Evolutionary conservation across 1,139 yeast genomes (phyloP).

Genomic region (Candida sp.): DNA sequence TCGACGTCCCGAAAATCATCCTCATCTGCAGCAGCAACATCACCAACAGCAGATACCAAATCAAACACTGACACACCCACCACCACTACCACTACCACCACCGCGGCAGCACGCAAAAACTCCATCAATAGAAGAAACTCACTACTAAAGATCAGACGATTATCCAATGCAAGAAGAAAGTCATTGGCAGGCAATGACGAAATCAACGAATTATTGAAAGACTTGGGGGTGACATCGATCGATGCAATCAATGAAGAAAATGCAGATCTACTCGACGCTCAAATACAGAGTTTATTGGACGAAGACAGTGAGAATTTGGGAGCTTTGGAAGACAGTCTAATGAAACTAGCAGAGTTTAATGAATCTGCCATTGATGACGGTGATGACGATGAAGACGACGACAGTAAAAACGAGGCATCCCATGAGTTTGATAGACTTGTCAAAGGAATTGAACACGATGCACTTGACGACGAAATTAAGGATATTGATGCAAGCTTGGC

Average conservation of each 20-base stretch:
- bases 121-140: constrained; percentile 19
- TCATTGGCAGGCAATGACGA: constrained; percentile 48
- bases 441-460: constrained; percentile 24
- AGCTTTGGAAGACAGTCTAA: constrained; percentile 20
- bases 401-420: constrained; percentile 25
- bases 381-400: no score
- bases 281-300: constrained; percentile 36
- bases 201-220: constrained; percentile 40
- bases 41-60: background rate
- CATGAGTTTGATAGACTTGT: constrained; percentile 13
- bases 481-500: constrained; percentile 31
- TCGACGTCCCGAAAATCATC: background rate
- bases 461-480: constrained; percentile 17
- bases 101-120: constrained; percentile 9
- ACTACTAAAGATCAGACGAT: constrained; percentile 25
- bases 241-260: constrained; percentile 42
- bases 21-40: background rate
- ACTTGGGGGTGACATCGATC: constrained; percentile 40
- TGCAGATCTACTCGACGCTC: constrained; percentile 37
- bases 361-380: constrained; percentile 39
- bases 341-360: constrained; percentile 26
- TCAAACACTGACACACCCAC: no score
- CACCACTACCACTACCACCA: background rate
- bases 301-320: constrained; percentile 25
- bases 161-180: constrained; percentile 43